Evolutionary conservation across 2,329 filamentous ascomycete species (phyloP).

Genomic region (Xylaria sp.): DNA sequence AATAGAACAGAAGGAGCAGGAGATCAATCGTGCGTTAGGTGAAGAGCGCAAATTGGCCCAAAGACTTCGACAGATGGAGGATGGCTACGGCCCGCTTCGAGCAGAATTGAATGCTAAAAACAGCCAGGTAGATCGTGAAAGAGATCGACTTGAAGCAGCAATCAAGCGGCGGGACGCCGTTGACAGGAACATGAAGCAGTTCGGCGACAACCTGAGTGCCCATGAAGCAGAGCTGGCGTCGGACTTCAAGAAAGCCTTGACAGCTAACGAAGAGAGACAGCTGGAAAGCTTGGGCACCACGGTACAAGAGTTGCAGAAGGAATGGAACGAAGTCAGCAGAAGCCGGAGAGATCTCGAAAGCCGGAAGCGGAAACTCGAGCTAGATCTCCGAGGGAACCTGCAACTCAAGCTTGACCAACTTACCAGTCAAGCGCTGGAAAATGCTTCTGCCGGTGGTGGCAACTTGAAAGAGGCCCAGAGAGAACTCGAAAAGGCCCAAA

Average conservation of each 20-base stretch:
- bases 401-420: slow-evolving; percentile 86
- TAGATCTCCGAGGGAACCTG: slow-evolving; percentile 86
- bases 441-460: slow-evolving; percentile 60
- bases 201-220: slow-evolving; percentile 73
- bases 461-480: slow-evolving; percentile 77
- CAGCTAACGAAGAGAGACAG: slow-evolving; percentile 77
- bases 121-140: slow-evolving; percentile 73
- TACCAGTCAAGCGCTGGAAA: slow-evolving; percentile 73
- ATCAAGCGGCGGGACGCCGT: slow-evolving; percentile 66
- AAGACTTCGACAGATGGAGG: slow-evolving; percentile 74
- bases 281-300: slow-evolving; percentile 70
- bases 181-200: slow-evolving; percentile 72
- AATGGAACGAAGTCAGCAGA: slow-evolving; percentile 75
- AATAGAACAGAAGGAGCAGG: slow-evolving; percentile 80
- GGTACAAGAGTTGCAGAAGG: slow-evolving; percentile 74
- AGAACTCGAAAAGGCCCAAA: slow-evolving; percentile 78
- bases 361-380: slow-evolving; percentile 80
- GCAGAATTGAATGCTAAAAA: slow-evolving; percentile 76
- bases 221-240: slow-evolving; percentile 81
- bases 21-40: slow-evolving; percentile 84
- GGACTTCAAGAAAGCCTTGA: slow-evolving; percentile 90
- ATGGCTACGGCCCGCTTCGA: slow-evolving; percentile 78
- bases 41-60: slow-evolving; percentile 84
- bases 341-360: slow-evolving; percentile 77
- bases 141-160: slow-evolving; percentile 73